Percentiles rank a stretch among this genome's conserved stretches.
These are phyloP conservation scores for Lagenidium giganteum DNA, from an alignment of 352 stramenopile species.

Conservation along the genomic window DNA sequence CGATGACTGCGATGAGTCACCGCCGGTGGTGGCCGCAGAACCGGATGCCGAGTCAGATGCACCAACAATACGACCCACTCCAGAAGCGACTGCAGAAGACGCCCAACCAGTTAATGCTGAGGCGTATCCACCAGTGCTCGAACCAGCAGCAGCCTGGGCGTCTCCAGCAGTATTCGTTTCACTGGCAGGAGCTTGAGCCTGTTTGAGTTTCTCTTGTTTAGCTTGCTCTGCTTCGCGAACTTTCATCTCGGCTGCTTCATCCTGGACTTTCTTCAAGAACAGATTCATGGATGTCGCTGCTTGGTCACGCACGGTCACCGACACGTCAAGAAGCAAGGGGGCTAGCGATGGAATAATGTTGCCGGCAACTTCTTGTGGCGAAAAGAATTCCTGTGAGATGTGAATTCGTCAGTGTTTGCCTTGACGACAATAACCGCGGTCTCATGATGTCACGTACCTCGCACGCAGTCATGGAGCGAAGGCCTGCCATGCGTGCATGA, in stretches of 20 bases:
- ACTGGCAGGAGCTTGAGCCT: slow-evolving; percentile 21
- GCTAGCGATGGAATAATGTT: slow-evolving; percentile 67
- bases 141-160: slow-evolving; percentile 15
- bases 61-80: slow-evolving; percentile 49
- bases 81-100: slow-evolving; percentile 44
- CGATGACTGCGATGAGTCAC: not conserved
- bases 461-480: slow-evolving; percentile 65
- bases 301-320: slow-evolving; percentile 59
- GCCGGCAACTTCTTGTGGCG: slow-evolving; percentile 43
- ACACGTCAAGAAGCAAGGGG: slow-evolving; percentile 63
- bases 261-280: slow-evolving; percentile 64
- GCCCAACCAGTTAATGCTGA: slow-evolving; percentile 56
- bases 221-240: slow-evolving; percentile 47
- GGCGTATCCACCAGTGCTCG: slow-evolving; percentile 31
- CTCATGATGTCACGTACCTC: too few relatives aligned
- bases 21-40: slow-evolving; percentile 8
- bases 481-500: slow-evolving; percentile 74
- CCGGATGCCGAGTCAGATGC: slow-evolving; percentile 18
- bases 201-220: slow-evolving; percentile 45
- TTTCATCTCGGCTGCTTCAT: slow-evolving; percentile 66
- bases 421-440: too few relatives aligned
- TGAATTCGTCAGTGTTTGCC: too few relatives aligned
- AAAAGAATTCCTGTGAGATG: slow-evolving; percentile 65
- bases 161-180: too few relatives aligned
- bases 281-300: slow-evolving; percentile 49